Percentiles rank a stretch among this genome's conserved stretches.
Conservation (phyloP, 306 rosid genomes). For the Datisca glomerata region DNA sequence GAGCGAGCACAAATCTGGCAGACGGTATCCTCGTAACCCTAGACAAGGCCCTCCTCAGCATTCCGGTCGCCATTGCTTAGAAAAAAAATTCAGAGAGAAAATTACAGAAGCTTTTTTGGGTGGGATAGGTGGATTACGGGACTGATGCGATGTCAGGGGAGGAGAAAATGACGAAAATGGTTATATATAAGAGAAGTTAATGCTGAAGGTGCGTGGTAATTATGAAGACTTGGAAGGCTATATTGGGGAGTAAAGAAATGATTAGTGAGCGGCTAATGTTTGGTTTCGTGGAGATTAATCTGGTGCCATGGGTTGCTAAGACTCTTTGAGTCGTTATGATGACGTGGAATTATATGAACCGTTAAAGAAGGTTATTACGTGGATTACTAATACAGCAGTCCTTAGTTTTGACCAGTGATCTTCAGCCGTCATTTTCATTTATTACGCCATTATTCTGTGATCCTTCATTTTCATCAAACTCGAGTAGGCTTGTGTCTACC, state of each 20-base stretch:
- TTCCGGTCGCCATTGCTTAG: constrained; percentile 59
- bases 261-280: too few species aligned
- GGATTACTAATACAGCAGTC: too few species aligned
- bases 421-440: constrained; percentile 1
- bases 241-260: too few species aligned
- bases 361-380: constrained; percentile 4
- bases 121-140: neutral
- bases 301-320: constrained; percentile 12
- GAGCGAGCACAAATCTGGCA: constrained; percentile 17
- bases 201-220: neutral
- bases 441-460: too few species aligned
- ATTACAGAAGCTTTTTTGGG: neutral
- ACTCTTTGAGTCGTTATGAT: neutral
- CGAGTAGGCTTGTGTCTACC: constrained; percentile 20
- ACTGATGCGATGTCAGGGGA: neutral
- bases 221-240: neutral
- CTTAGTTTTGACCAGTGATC: constrained; percentile 7
- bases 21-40: constrained; percentile 34
- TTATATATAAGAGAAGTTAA: neutral
- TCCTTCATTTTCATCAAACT: too few species aligned
- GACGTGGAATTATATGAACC: constrained; percentile 27
- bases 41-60: constrained; percentile 30
- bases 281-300: constrained; percentile 5
- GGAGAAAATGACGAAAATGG: constrained; percentile 28
- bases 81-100: neutral